These are phyloP conservation scores for Panicum virgatum DNA, from an alignment of 202 grass and related monocot species.

Conservation along the genomic window DNA sequence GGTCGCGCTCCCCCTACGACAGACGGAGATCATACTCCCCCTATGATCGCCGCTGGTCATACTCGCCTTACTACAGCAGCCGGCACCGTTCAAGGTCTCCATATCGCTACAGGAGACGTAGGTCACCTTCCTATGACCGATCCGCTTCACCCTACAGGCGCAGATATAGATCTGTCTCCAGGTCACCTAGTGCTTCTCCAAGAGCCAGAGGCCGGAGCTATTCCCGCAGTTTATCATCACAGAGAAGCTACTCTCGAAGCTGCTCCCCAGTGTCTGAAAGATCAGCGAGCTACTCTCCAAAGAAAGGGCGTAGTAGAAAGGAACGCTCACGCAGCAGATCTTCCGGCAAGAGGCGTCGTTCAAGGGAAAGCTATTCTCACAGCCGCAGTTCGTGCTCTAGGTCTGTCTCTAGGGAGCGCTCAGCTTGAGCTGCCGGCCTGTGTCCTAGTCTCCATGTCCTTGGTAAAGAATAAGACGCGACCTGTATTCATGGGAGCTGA, in stretches of 20 bases:
- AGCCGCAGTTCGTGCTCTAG: conserved; percentile 52
- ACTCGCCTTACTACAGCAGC: conserved; percentile 23
- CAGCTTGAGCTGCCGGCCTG: not conserved
- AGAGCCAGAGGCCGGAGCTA: conserved; percentile 30
- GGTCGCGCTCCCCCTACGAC: conserved; percentile 9
- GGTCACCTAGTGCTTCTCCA: conserved; percentile 27
- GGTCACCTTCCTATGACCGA: conserved; percentile 34
- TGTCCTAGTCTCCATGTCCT: not conserved
- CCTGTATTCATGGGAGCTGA: not conserved
- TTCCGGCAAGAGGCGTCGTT: conserved; percentile 31
- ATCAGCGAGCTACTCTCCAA: conserved; percentile 33
- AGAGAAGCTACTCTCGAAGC: conserved; percentile 38
- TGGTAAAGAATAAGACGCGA: not conserved
- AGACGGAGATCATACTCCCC: conserved; percentile 20
- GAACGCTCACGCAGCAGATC: conserved; percentile 29
- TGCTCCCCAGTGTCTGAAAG: conserved; percentile 27
- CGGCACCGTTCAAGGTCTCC: conserved; percentile 21
- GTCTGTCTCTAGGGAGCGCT: conserved; percentile 42
- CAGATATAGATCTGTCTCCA: conserved; percentile 14
- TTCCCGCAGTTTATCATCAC: conserved; percentile 36
- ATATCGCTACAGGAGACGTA: conserved; percentile 13
- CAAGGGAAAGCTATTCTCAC: conserved; percentile 68
- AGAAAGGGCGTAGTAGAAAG: not conserved
- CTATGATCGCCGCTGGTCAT: not conserved
- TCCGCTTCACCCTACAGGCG: conserved; percentile 44